A percentile compares a stretch with the other conserved stretches of the same genome.
phyloP scores from a whole-genome alignment of 495 filamentous ascomycete species.

The Podospora pseudoanserina region DNA sequence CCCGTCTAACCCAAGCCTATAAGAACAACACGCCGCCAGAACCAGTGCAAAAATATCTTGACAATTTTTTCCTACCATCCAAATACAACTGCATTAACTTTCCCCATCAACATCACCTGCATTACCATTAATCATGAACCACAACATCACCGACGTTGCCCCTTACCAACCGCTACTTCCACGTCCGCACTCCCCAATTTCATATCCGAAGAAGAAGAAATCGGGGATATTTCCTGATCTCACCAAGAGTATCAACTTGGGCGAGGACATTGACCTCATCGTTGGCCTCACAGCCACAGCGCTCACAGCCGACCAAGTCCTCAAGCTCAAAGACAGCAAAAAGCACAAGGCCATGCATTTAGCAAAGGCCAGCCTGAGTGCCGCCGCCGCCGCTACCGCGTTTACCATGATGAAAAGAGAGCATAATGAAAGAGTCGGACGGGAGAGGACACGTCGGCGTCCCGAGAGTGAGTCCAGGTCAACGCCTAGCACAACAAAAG shows the following conservation, averaged over 20 bases:
- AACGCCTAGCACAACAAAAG: neutral
- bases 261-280: conserved; percentile 43
- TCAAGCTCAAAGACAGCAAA: conserved; percentile 20
- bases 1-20: neutral
- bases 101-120: neutral
- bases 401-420: conserved; percentile 26
- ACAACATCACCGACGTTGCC: neutral
- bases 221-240: conserved; percentile 6
- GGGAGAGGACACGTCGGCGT: neutral
- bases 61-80: neutral
- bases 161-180: neutral
- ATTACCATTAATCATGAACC: neutral
- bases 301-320: conserved; percentile 32
- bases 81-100: neutral
- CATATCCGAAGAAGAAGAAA: neutral
- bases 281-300: conserved; percentile 42
- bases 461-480: neutral
- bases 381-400: conserved; percentile 25
- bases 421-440: conserved; percentile 8
- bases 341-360: conserved; percentile 25
- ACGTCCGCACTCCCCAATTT: neutral
- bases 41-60: neutral
- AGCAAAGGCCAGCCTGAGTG: conserved; percentile 26
- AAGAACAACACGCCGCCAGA: neutral
- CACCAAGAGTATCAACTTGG: conserved; percentile 21